Evolutionary conservation across 257 asterid species (phyloP).

Genomic region (Solanum rostratum): DNA sequence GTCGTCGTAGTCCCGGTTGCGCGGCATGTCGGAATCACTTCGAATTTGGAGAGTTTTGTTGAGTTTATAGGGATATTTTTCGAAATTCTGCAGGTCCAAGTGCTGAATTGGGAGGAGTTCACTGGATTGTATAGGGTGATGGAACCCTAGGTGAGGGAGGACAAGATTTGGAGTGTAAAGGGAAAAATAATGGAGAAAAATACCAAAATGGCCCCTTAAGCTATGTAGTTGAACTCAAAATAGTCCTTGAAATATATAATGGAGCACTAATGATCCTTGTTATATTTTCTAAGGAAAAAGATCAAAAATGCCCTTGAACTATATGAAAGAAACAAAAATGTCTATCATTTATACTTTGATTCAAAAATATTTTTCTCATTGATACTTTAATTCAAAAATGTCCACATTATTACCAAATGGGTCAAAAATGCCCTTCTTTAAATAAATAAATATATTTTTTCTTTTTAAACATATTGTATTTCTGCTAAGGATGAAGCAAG

Average conservation of each 20-base stretch:
- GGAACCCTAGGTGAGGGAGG: not conserved
- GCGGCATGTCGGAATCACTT: conserved; percentile 28
- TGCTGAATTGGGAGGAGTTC: not conserved
- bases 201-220: not conserved
- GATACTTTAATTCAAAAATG: no score
- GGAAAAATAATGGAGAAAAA: not conserved
- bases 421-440: no score
- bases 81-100: not conserved
- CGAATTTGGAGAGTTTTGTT: not conserved
- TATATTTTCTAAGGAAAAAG: no score
- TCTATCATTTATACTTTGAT: no score
- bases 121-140: not conserved
- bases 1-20: conserved; percentile 49
- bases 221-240: not conserved
- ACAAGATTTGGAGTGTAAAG: not conserved
- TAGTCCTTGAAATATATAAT: not conserved
- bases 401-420: no score
- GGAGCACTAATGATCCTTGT: not conserved
- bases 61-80: not conserved
- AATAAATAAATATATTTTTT: no score
- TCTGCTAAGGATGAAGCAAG: no score
- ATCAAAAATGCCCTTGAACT: no score
- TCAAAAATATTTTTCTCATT: no score
- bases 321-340: no score
- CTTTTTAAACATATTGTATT: no score